Evolutionary conservation across 2,329 filamentous ascomycete genomes (phyloP), one percentile per base, ranked within the genome.

Genomic region (Monascus ruber): DNA sequence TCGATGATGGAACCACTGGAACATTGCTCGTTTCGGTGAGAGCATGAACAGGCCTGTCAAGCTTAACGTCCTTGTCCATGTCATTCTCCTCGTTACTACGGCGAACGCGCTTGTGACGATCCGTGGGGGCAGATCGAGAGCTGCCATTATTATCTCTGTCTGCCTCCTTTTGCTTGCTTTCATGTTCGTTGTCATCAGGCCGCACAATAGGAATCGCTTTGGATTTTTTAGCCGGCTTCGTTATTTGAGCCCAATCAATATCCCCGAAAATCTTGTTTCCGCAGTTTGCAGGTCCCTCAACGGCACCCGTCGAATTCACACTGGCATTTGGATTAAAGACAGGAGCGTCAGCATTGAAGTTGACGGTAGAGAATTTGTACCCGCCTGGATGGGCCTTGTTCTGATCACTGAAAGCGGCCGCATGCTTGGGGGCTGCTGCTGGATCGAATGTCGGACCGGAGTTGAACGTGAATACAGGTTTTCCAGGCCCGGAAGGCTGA

Each of bases 201-300:
- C 72, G 72, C 6, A 89, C 64, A 45, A 94, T 93, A 0, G 87
- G 83, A 39, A 94, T 75, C 6, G 86, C 86, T 64, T 91, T 95
- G 4, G 81, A 85, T 50, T 77, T 79, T 63, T 83, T 86, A 1
- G 65, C 59, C 5, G 80, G 74, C 52, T 83, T 83, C 26, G 76
- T 64, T 36, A 78, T 72, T 24, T 85, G 79, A 9, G 73, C 70
- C 27, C 71, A 60, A 39, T 70, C 74, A 47, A 88, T 81, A 33
- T 79, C 79, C 36, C 77, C 73, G 56, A 87, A 86, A 49, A 87
- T 84, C 38, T 63, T 69, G 24, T 56, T 54, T 17, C 45, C 47
- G 17, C 46, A 41, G 11, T 36, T 40, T 25, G 45, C 45, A 34
- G 52, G 46, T 31, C 48, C 44, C 24, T 49, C 45, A 9, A 53